Evolutionary conservation across 176 grass and related monocot species (phyloP).

Genomic region (Rhipidocladum racemiflorum): DNA sequence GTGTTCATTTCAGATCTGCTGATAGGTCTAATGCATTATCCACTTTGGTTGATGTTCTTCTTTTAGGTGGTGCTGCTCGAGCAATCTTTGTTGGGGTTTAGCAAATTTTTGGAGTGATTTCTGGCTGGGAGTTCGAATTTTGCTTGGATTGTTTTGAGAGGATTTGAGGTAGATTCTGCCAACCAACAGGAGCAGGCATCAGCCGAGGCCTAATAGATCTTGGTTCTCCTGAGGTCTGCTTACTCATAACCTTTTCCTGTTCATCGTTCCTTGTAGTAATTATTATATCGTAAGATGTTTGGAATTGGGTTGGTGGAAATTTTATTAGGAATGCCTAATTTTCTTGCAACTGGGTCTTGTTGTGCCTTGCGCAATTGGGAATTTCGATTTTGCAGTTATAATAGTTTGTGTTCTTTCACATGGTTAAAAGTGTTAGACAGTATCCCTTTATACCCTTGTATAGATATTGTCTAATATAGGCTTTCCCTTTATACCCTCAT

Average conservation of each 20-base stretch:
- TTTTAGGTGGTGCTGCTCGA: neutral
- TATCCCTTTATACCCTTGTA: no score
- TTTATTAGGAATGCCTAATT: no score
- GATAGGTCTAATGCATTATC: no score
- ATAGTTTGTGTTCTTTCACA: neutral
- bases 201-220: constrained; percentile 74
- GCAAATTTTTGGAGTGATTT: neutral
- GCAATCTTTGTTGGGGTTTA: neutral
- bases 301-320: no score
- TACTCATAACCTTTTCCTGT: neutral
- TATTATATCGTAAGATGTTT: neutral
- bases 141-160: neutral
- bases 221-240: constrained; percentile 78
- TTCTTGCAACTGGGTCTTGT: neutral
- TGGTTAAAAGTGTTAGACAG: no score
- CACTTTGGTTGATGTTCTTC: neutral
- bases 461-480: no score
- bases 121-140: neutral
- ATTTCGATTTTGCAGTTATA: neutral
- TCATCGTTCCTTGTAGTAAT: neutral
- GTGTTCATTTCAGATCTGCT: no score
- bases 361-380: neutral
- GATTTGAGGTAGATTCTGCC: constrained; percentile 56
- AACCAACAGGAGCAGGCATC: constrained; percentile 58
- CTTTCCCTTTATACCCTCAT: no score